Evolutionary conservation across 2,329 filamentous ascomycete species (phyloP).

Genomic region (Akanthomyces lecanii): DNA sequence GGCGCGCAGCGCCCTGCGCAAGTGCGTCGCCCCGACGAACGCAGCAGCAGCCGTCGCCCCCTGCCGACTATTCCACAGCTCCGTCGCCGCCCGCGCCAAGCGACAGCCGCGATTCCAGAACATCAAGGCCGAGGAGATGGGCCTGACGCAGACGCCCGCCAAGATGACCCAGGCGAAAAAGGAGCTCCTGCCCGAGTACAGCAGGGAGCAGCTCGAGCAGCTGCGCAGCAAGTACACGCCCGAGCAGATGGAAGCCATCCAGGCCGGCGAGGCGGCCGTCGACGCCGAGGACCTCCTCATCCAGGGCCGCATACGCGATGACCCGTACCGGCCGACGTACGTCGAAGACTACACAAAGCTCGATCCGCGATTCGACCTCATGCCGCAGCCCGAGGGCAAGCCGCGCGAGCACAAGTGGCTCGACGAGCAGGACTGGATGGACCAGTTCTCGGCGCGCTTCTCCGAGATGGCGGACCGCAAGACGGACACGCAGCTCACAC

Average conservation of each 20-base stretch:
- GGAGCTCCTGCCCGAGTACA: constrained; percentile 59
- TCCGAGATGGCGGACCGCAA: constrained; percentile 39
- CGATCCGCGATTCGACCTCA: constrained; percentile 73
- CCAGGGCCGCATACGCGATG: constrained; percentile 67
- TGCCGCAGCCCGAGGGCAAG: constrained; percentile 45
- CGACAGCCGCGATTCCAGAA: constrained; percentile 50
- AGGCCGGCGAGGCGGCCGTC: constrained; percentile 75
- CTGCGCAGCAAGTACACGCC: constrained; percentile 69
- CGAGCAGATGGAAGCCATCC: constrained; percentile 75
- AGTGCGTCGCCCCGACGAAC: constrained; percentile 39
- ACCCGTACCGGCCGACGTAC: constrained; percentile 69
- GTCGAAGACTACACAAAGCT: constrained; percentile 78
- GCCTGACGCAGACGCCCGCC: constrained; percentile 41
- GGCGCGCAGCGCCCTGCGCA: constrained; percentile 50
- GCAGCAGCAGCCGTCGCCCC: constrained; percentile 24
- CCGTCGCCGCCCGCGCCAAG: constrained; percentile 40
- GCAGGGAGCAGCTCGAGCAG: constrained; percentile 57
- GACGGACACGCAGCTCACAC: constrained; percentile 39
- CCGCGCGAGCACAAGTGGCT: constrained; percentile 55
- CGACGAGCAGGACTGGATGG: constrained; percentile 53
- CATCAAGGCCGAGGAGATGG: constrained; percentile 49
- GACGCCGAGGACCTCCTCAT: constrained; percentile 67
- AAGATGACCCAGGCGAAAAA: constrained; percentile 40
- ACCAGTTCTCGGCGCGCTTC: constrained; percentile 52
- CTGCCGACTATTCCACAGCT: constrained; percentile 49